These are phyloP conservation scores for Neonectria magnoliae DNA, from an alignment of 2,329 filamentous ascomycete species.

Conservation along the genomic window DNA sequence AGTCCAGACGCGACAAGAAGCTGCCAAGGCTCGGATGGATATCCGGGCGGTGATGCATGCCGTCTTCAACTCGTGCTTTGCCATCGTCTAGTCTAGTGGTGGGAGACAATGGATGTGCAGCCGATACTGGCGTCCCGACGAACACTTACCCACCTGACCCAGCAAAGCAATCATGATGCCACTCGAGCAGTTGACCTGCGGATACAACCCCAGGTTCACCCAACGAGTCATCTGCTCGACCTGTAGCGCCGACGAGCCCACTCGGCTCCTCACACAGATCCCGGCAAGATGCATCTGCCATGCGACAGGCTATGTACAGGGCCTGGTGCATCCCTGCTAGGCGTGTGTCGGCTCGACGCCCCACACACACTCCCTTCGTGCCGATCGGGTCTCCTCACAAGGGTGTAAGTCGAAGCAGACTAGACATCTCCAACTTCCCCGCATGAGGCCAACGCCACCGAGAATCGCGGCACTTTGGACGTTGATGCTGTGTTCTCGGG, in stretches of 20 bases:
- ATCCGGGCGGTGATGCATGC: constrained; percentile 58
- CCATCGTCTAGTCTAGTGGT: constrained; percentile 52
- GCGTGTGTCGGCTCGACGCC: constrained; percentile 37
- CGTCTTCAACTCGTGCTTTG: constrained; percentile 63
- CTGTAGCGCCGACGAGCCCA: constrained; percentile 6
- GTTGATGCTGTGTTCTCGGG: constrained; percentile 12
- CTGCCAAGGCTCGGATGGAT: constrained; percentile 52
- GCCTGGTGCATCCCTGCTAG: constrained; percentile 13
- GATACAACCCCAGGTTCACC: background rate
- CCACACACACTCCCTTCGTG: constrained; percentile 38
- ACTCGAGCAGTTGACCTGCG: background rate
- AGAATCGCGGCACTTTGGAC: constrained; percentile 11
- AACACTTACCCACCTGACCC: background rate
- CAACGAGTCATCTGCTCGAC: constrained; percentile 9
- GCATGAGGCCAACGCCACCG: constrained; percentile 31
- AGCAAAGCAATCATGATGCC: background rate
- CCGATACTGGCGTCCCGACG: background rate
- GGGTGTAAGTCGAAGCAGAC: background rate
- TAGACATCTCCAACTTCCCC: constrained; percentile 40
- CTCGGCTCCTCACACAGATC: constrained; percentile 9
- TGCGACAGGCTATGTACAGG: constrained; percentile 8
- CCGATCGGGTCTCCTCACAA: constrained; percentile 39
- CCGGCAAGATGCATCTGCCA: constrained; percentile 8
- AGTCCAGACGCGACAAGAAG: constrained; percentile 56
- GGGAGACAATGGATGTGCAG: background rate